phyloP scores from a whole-genome alignment of 1,284 basidiomycete genomes.

The Cutaneotrichosporon dermatis region DNA sequence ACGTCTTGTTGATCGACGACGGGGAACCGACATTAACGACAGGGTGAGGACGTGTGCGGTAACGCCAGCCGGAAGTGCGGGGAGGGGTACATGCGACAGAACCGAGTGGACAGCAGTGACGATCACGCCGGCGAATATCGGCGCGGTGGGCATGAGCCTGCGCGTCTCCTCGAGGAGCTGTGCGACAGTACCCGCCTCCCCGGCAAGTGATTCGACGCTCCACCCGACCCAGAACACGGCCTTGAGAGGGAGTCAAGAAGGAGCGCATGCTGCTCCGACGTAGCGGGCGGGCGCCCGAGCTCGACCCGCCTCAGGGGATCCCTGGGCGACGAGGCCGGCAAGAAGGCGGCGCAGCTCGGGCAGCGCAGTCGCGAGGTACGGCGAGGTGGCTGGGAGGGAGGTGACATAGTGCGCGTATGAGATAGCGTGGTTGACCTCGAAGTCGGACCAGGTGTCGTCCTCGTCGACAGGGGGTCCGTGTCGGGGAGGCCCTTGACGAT shows the following conservation, averaged over 20 bases:
- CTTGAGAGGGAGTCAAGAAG: slow-evolving; percentile 33
- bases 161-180: slow-evolving; percentile 25
- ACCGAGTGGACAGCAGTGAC: slow-evolving; percentile 30
- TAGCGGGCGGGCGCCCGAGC: slow-evolving; percentile 10
- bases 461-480: slow-evolving; percentile 19
- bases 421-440: slow-evolving; percentile 45
- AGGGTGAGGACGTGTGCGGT: slow-evolving; percentile 19
- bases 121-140: slow-evolving; percentile 32
- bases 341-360: slow-evolving; percentile 30
- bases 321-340: slow-evolving; percentile 28
- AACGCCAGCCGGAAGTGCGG: slow-evolving; percentile 18
- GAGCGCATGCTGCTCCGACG: slow-evolving; percentile 28
- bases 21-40: slow-evolving; percentile 28
- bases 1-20: slow-evolving; percentile 35
- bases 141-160: slow-evolving; percentile 14
- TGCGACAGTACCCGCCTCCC: slow-evolving; percentile 21
- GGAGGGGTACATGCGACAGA: slow-evolving; percentile 29
- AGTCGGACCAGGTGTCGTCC: slow-evolving; percentile 38
- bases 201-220: slow-evolving; percentile 16
- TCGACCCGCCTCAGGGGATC: slow-evolving; percentile 1
- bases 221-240: slow-evolving; percentile 41
- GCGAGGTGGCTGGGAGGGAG: slow-evolving; percentile 13
- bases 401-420: slow-evolving; percentile 46
- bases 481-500: slow-evolving; percentile 27
- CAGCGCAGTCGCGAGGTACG: slow-evolving; percentile 22